Evolutionary conservation across 2,329 filamentous ascomycete genomes (phyloP).

Genomic region (Coleophoma eucalyptorum): DNA sequence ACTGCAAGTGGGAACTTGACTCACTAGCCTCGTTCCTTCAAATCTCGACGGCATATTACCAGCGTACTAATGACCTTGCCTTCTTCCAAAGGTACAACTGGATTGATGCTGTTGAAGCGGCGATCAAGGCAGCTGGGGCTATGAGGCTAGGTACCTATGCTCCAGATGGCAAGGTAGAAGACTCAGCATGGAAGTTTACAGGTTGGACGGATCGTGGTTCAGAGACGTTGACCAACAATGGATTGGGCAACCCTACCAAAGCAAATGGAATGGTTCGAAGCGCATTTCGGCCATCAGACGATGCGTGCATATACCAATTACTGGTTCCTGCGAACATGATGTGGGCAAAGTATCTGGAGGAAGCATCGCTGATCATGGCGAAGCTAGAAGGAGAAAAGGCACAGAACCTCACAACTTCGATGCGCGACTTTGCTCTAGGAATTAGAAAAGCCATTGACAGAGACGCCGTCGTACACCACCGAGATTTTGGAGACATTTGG

Average conservation of each 20-base stretch:
- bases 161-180: slow-evolving; percentile 48
- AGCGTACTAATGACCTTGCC: slow-evolving; percentile 63
- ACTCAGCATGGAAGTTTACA: slow-evolving; percentile 70
- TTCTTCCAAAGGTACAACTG: slow-evolving; percentile 74
- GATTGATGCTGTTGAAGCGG: slow-evolving; percentile 65
- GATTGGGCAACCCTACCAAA: slow-evolving; percentile 76
- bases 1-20: slow-evolving; percentile 96
- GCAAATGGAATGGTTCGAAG: slow-evolving; percentile 76
- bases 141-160: slow-evolving; percentile 76
- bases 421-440: slow-evolving; percentile 53
- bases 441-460: slow-evolving; percentile 67
- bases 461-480: slow-evolving; percentile 64
- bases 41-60: slow-evolving; percentile 74
- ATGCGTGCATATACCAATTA: slow-evolving; percentile 77
- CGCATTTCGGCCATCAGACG: slow-evolving; percentile 87
- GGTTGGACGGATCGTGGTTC: slow-evolving; percentile 70
- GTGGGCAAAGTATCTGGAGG: slow-evolving; percentile 61
- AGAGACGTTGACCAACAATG: slow-evolving; percentile 75
- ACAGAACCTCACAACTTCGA: slow-evolving; percentile 45
- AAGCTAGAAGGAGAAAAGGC: slow-evolving; percentile 39
- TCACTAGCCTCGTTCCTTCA: slow-evolving; percentile 83
- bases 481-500: slow-evolving; percentile 65
- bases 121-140: slow-evolving; percentile 64
- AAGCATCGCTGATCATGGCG: slow-evolving; percentile 47
- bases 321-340: slow-evolving; percentile 89